Evolutionary conservation across 176 grass and related monocot genomes (phyloP).

Genomic region (Zoysia pacifica): DNA sequence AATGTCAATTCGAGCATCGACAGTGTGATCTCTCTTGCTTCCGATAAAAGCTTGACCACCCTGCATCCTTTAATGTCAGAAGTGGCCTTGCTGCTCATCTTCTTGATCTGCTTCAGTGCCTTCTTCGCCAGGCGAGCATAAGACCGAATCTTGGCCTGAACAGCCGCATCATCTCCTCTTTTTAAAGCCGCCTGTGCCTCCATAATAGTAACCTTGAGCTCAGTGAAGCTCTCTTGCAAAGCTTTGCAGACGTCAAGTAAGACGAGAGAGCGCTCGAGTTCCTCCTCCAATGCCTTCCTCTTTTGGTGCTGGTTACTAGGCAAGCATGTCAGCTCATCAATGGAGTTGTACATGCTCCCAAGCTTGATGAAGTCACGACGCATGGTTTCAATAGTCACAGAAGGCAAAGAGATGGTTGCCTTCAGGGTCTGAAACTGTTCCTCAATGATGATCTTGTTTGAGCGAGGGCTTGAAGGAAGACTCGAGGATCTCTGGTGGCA

Average conservation of each 20-base stretch:
- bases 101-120: conserved; percentile 15
- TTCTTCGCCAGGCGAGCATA: background rate
- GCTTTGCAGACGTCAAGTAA: conserved; percentile 29
- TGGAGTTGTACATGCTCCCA: conserved; percentile 15
- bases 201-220: conserved; percentile 1
- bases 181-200: background rate
- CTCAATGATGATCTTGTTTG: conserved; percentile 8
- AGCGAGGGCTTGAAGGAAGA: conserved; percentile 33
- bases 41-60: conserved; percentile 11
- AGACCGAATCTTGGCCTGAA: conserved; percentile 7
- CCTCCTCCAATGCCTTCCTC: conserved; percentile 36
- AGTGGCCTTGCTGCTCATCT: background rate
- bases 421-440: background rate
- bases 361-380: conserved; percentile 17
- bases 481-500: conserved; percentile 33
- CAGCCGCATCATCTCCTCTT: background rate
- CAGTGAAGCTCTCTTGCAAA: conserved; percentile 14
- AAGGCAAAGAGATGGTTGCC: conserved; percentile 1
- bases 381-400: conserved; percentile 1
- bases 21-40: conserved; percentile 14
- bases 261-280: conserved; percentile 25
- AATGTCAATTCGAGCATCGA: conserved; percentile 12
- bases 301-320: conserved; percentile 24
- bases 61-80: conserved; percentile 19
- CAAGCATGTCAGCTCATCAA: conserved; percentile 8